Conservation (phyloP, 306 rosid genomes). For the Mimosa bimucronata region DNA sequence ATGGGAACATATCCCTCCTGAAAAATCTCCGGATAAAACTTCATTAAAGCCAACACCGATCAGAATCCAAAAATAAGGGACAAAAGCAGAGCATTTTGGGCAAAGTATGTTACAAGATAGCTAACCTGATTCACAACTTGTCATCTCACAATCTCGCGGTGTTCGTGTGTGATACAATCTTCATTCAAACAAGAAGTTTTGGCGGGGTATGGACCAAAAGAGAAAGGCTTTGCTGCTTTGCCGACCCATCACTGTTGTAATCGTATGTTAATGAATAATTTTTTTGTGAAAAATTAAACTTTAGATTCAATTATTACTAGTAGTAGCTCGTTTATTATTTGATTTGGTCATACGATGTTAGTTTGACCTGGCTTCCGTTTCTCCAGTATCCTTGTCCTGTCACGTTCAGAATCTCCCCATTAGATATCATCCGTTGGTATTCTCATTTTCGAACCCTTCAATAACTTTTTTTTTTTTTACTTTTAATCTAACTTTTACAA, state of each 20-base stretch:
- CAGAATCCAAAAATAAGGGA: conserved; percentile 37
- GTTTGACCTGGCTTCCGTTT: neutral
- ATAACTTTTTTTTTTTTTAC: no score
- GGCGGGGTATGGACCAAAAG: neutral
- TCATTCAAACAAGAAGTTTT: neutral
- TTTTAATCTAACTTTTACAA: no score
- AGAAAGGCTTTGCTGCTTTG: neutral
- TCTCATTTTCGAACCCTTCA: neutral
- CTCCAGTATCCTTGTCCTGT: neutral
- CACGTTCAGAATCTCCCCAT: neutral
- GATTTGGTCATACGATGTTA: neutral
- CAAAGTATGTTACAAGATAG: conserved; percentile 22
- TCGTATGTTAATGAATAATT: neutral
- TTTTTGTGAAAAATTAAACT: no score
- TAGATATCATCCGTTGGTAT: neutral
- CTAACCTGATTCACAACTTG: conserved; percentile 75
- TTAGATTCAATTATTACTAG: no score
- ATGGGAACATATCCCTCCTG: conserved; percentile 85
- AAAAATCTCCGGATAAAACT: conserved; percentile 73
- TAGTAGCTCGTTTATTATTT: neutral
- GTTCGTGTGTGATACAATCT: conserved; percentile 60
- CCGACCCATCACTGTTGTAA: neutral
- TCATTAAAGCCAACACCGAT: conserved; percentile 35
- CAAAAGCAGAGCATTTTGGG: conserved; percentile 23
- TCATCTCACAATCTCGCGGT: conserved; percentile 66